Evolutionary conservation across 192 early-diverging fungal species (phyloP).

Genomic region (Backusella westeae): DNA sequence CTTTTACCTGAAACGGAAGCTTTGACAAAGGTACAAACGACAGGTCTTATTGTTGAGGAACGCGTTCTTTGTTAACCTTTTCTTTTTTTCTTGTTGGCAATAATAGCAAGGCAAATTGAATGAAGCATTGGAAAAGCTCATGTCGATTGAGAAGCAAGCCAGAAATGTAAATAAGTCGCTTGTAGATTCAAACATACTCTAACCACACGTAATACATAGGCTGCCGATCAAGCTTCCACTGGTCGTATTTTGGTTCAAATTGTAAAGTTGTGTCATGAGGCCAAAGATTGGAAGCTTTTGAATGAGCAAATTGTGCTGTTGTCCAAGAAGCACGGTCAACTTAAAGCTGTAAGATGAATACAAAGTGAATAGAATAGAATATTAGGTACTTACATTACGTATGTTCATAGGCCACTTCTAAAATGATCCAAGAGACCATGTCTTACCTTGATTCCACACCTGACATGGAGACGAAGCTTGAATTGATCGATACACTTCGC

Average conservation of each 20-base stretch:
- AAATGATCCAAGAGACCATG: conserved; percentile 95
- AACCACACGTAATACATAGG: conserved; percentile 40
- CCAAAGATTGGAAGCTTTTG: conserved; percentile 83
- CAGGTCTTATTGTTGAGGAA: background rate
- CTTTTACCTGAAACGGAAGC: conserved; percentile 78
- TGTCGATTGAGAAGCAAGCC: conserved; percentile 92
- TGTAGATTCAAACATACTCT: background rate
- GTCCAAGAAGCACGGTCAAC: conserved; percentile 96
- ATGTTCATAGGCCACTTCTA: conserved; percentile 74
- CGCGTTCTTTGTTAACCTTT: background rate
- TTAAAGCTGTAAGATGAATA: conserved; percentile 68
- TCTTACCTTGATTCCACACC: conserved; percentile 84
- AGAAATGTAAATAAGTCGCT: conserved; percentile 63
- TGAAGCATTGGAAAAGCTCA: conserved; percentile 87
- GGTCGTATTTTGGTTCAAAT: conserved; percentile 80
- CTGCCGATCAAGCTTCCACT: conserved; percentile 87
- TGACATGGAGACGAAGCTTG: conserved; percentile 77
- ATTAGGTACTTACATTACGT: background rate
- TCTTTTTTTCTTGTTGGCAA: background rate
- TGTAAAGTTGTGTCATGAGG: conserved; percentile 69
- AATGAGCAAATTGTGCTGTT: conserved; percentile 90
- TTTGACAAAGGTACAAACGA: conserved; percentile 54
- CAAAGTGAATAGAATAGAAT: background rate
- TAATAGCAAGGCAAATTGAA: conserved; percentile 64
- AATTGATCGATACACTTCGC: conserved; percentile 91